Percentiles rank a stretch among this genome's conserved stretches.
Conservation (phyloP, 352 stramenopile species). For the Blastocystis sp. region DNA sequence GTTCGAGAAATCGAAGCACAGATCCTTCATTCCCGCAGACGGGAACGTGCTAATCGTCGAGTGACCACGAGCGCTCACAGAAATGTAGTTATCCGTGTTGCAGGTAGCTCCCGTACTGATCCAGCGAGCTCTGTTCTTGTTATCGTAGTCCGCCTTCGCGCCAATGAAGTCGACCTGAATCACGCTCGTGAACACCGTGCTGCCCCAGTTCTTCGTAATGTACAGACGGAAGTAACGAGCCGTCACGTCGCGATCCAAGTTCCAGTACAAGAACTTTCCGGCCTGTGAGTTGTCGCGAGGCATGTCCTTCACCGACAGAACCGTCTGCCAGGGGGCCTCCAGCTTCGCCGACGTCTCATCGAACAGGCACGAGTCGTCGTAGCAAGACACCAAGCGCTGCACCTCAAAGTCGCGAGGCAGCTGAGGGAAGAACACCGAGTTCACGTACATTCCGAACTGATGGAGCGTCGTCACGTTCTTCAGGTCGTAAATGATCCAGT, state of each 20-base stretch:
- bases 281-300: not conserved
- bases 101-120: not conserved
- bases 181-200: conserved; percentile 41
- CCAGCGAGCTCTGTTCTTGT: conserved; percentile 20
- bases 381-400: conserved; percentile 24
- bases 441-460: conserved; percentile 42
- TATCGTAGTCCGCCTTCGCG: not conserved
- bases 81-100: not conserved
- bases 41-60: conserved; percentile 3
- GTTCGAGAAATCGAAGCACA: conserved; percentile 52
- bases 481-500: conserved; percentile 56
- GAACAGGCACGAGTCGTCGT: conserved; percentile 43
- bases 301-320: conserved; percentile 31
- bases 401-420: conserved; percentile 49
- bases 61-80: not conserved
- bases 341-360: not conserved
- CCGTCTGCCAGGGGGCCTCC: conserved; percentile 46
- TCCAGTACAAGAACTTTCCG: not conserved
- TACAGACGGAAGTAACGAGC: conserved; percentile 54
- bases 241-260: not conserved
- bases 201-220: conserved; percentile 56
- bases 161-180: conserved; percentile 51
- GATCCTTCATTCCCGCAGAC: not conserved
- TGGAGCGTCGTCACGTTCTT: conserved; percentile 30
- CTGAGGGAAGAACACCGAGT: conserved; percentile 43